These are phyloP conservation scores for Sclerospora graminicola DNA, from an alignment of 352 stramenopile genomes.

Conservation along the genomic window DNA sequence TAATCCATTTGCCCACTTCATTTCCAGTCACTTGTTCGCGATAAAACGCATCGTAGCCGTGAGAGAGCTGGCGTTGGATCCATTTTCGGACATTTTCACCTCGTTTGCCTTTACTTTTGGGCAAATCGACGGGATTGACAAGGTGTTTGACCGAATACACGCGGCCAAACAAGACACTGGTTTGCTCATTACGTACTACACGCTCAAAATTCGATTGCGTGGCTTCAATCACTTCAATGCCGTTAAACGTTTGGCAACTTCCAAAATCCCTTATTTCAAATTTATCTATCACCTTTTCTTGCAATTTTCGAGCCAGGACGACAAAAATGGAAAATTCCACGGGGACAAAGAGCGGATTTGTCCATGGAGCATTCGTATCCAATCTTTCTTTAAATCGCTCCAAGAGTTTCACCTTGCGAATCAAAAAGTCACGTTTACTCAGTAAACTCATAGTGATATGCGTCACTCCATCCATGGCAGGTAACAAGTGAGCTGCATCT, in stretches of 20 bases:
- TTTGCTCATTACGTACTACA: slow-evolving; percentile 2
- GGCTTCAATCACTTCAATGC: slow-evolving; percentile 32
- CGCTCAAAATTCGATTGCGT: slow-evolving; percentile 24
- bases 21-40: slow-evolving; percentile 6
- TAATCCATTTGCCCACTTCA: slow-evolving; percentile 13
- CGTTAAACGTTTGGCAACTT: slow-evolving; percentile 11
- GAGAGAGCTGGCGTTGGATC: slow-evolving; percentile 26
- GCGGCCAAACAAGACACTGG: slow-evolving; percentile 23
- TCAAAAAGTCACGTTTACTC: slow-evolving; percentile 28
- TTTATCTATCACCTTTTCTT: slow-evolving; percentile 6
- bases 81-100: slow-evolving; percentile 16
- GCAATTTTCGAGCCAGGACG: slow-evolving; percentile 11
- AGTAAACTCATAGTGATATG: slow-evolving; percentile 14
- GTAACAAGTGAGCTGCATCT: slow-evolving; percentile 6
- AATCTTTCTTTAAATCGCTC: slow-evolving; percentile 27
- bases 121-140: slow-evolving; percentile 18
- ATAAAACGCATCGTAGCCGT: slow-evolving; percentile 46
- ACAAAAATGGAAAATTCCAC: slow-evolving; percentile 26
- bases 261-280: slow-evolving; percentile 33
- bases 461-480: slow-evolving; percentile 7
- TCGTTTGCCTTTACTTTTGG: slow-evolving; percentile 18
- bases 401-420: slow-evolving; percentile 37
- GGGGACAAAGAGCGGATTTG: slow-evolving; percentile 27
- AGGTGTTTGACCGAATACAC: slow-evolving; percentile 24
- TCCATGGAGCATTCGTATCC: slow-evolving; percentile 18